Conservation (phyloP, 1,139 yeast species). For the Sugiyamaella xylanicola region DNA sequence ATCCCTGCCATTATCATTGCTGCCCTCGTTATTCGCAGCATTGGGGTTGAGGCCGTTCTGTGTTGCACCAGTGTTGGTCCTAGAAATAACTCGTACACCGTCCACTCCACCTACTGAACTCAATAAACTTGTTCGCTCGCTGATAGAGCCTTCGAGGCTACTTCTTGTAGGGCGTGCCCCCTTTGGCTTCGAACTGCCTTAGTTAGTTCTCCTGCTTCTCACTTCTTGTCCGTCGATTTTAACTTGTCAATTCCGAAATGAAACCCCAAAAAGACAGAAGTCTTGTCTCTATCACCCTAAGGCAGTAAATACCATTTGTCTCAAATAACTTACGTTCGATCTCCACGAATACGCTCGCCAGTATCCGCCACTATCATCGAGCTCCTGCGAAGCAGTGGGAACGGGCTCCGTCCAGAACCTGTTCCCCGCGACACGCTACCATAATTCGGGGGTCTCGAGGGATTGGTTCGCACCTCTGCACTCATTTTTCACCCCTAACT, state of each 20-base stretch:
- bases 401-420: constrained; percentile 17
- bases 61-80: neutral
- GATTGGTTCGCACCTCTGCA: neutral
- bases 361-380: constrained; percentile 44
- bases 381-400: constrained; percentile 37
- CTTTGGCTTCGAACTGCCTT: constrained; percentile 3
- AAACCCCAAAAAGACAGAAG: too few species aligned
- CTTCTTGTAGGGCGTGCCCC: constrained; percentile 5
- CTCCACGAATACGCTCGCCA: constrained; percentile 37
- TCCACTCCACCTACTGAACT: neutral
- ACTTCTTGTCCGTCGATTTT: too few species aligned
- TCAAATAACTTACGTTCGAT: constrained; percentile 15
- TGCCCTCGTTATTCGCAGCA: neutral
- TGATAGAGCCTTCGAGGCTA: constrained; percentile 2
- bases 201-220: neutral
- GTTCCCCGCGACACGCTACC: neutral
- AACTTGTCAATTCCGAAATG: too few species aligned
- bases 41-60: neutral
- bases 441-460: neutral
- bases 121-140: constrained; percentile 3
- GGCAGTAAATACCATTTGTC: neutral
- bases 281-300: too few species aligned
- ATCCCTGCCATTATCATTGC: neutral
- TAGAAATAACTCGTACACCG: neutral
- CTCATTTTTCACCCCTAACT: neutral